phyloP scores from a whole-genome alignment of 2,329 filamentous ascomycete genomes.

The Nemania abortiva region DNA sequence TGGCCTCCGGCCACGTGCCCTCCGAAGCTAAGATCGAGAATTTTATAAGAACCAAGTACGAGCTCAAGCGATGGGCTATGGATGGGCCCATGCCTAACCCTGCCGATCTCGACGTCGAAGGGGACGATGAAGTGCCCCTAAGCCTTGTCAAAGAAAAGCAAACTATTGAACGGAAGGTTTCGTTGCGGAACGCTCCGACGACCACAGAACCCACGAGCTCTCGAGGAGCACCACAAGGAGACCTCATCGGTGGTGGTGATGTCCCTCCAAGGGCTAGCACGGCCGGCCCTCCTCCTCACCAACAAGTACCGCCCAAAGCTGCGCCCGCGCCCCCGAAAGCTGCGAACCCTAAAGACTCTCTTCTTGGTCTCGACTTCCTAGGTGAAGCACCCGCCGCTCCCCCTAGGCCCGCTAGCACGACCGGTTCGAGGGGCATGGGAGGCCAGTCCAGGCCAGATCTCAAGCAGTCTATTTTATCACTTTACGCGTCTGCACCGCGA shows the following conservation, averaged over 20 bases:
- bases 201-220: constrained; percentile 58
- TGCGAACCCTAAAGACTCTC: constrained; percentile 84
- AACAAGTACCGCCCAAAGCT: constrained; percentile 69
- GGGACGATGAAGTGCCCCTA: constrained; percentile 82
- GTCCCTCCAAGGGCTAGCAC: constrained; percentile 79
- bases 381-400: constrained; percentile 77
- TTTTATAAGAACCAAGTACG: constrained; percentile 99
- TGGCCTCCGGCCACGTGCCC: constrained; percentile 89
- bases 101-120: constrained; percentile 83
- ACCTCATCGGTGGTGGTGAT: constrained; percentile 85
- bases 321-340: constrained; percentile 75
- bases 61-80: constrained; percentile 99
- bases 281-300: constrained; percentile 70
- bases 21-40: constrained; percentile 99
- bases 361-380: constrained; percentile 93
- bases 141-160: constrained; percentile 76
- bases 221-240: constrained; percentile 66
- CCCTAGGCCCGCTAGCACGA: constrained; percentile 85
- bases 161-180: constrained; percentile 70
- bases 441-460: constrained; percentile 87
- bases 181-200: constrained; percentile 70
- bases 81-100: constrained; percentile 95
- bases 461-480: constrained; percentile 95
- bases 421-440: constrained; percentile 69
- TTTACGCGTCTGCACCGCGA: constrained; percentile 88